Base-by-base conservation (phyloP, 495 filamentous ascomycete species). In the Daldinia grandis region DNA sequence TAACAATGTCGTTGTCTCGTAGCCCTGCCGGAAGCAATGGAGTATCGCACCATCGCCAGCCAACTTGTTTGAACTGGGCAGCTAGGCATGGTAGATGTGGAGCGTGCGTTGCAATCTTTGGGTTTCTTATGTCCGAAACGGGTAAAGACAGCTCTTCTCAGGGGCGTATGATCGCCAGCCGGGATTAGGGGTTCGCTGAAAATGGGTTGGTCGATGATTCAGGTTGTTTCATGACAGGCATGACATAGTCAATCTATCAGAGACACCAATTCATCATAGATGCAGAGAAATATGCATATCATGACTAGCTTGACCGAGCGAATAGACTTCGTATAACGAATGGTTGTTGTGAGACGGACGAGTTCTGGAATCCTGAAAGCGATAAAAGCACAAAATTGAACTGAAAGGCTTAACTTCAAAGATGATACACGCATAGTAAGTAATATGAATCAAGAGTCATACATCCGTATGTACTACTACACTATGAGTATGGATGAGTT, bases 81-180 rank as follows among this genome's bases (percentile, higher is more conserved):
- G 19, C 42, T 37, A 62, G 40, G 62, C 31, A 15, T 35, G 47
- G 54, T 58, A 58, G 42, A 5, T 56, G 55, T 55, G 47, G 40
- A 59, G 51, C 49, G 31, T 44, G 56, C 24, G 50, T 56, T 56
- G 50, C 31, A 57, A 42, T 31, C 54, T 57, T 57, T 35, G 31
- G 25, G 19, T 27, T 60, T 67, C 30, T 17, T 35, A 30, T 19
- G 47, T 31, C 49, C 47, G 58, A 72, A 68, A 68, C 67, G 72
- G 72, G 47, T 33, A 61, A 49, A 66, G 58, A 64, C 24, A 19
- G n/a, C 25, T 59, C 40, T 66, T 65, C 27, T 68, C 63, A 47
- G 60, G 40, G 21, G 19, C 62, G 75, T 73, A 57, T 76, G 75
- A 76, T 76, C 75, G 66, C 6, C 72, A 35, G 33, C 68, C 38